phyloP scores from a whole-genome alignment of 2,329 filamentous ascomycete genomes.

The Lithohypha guttulata region DNA sequence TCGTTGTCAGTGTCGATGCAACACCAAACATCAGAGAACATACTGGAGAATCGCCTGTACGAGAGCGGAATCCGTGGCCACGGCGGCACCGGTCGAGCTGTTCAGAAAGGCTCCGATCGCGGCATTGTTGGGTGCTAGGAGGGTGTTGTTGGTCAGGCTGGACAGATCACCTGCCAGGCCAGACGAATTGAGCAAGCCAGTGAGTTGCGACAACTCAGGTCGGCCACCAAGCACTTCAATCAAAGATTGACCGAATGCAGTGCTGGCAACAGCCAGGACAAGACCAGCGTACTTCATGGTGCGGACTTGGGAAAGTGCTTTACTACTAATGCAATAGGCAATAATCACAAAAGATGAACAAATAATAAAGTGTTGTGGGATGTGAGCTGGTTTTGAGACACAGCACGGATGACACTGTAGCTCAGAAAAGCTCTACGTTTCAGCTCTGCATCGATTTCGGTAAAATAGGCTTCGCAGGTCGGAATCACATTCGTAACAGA shows the following conservation, averaged over 20 bases:
- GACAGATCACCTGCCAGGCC: slow-evolving; percentile 22
- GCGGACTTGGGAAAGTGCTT: too few species aligned
- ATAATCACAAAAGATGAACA: not conserved
- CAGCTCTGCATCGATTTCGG: too few species aligned
- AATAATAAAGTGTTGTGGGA: not conserved
- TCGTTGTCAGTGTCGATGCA: not conserved
- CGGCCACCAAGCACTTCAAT: slow-evolving; percentile 9
- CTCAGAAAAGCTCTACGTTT: too few species aligned
- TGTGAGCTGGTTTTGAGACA: slow-evolving; percentile 1
- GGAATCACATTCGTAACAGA: too few species aligned
- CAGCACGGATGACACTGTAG: too few species aligned
- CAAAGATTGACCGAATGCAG: slow-evolving; percentile 18
- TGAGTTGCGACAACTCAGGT: slow-evolving; percentile 18
- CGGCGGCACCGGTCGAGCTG: slow-evolving; percentile 24
- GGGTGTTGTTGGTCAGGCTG: slow-evolving; percentile 42
- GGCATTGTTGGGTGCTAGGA: slow-evolving; percentile 47
- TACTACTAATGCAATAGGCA: not conserved
- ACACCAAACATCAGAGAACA: not conserved
- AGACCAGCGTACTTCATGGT: slow-evolving; percentile 23
- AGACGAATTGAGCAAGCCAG: slow-evolving; percentile 13
- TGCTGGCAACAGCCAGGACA: slow-evolving; percentile 16
- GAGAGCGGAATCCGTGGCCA: slow-evolving; percentile 11
- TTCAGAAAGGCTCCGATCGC: slow-evolving; percentile 35
- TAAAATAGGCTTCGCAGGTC: too few species aligned
- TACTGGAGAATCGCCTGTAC: slow-evolving; percentile 37